phyloP scores from a whole-genome alignment of 2,329 filamentous ascomycete genomes.

The Clathrospora elynae region DNA sequence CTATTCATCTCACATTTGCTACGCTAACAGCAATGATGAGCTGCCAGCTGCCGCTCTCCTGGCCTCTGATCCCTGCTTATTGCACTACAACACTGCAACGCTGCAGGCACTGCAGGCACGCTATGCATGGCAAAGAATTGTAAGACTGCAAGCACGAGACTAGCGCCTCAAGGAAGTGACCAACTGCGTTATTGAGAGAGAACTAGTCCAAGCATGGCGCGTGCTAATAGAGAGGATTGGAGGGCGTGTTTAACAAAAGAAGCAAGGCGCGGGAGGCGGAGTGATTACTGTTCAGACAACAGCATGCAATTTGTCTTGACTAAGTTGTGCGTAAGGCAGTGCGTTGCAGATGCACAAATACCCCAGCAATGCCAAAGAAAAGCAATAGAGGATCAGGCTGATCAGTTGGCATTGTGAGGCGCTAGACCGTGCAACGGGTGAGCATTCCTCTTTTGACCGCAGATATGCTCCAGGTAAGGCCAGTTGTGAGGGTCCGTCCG shows the following conservation, averaged over 20 bases:
- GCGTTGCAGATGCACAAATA: neutral
- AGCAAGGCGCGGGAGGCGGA: neutral
- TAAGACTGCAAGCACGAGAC: neutral
- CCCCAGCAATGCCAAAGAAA: no score
- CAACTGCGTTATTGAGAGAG: neutral
- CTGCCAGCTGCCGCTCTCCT: neutral
- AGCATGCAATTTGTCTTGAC: no score
- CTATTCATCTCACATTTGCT: slow-evolving; percentile 2
- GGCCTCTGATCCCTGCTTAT: neutral
- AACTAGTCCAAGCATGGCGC: neutral
- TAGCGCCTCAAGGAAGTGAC: neutral
- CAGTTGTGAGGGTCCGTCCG: no score
- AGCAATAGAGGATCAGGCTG: no score
- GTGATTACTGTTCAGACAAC: neutral
- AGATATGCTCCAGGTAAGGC: no score
- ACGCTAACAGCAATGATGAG: neutral
- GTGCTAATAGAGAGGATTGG: no score
- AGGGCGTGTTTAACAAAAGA: neutral
- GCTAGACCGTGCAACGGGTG: no score
- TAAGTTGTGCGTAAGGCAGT: neutral
- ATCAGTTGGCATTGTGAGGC: no score
- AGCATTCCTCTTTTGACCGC: no score
- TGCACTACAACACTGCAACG: neutral
- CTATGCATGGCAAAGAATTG: slow-evolving; percentile 2
- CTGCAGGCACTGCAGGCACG: neutral